Base-by-base conservation (phyloP, 495 filamentous ascomycete genomes). In the Halenospora varia region DNA sequence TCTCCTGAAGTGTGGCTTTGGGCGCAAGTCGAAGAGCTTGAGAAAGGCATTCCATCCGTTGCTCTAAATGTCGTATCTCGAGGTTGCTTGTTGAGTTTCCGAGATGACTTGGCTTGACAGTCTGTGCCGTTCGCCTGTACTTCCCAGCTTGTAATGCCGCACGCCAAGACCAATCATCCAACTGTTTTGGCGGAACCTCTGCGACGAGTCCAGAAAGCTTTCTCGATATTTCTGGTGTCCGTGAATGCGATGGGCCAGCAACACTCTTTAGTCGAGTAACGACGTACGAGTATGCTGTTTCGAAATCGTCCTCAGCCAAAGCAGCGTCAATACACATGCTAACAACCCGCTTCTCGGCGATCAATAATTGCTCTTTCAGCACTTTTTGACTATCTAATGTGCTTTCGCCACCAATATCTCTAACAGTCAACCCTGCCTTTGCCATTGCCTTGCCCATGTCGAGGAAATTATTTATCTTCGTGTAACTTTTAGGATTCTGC, bases 251-350 rank as follows among this genome's bases (percentile, higher is more conserved):
- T 17, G 51, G 55, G 3, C 54, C 57, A 20, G 58, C 66, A 42
- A 66, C 53, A 22, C 52, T 26, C 24, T 70, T 62, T 13, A 88
- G 68, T 10, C 81, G 77, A 62, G 82, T 96, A 57, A 95, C 82
- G 29, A 96, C 88, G 72, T 94, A 96, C 11, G 91, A 96, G 72
- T 97, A 97, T 20, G 95, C 95, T 0, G 95, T 97, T 61, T 96
- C 93, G 62, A 97, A 97, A 66, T 98, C 94, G 63, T 94, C 83
- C 67, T 92, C 89, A 3, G 77, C 73, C 1, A 97, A 81, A 25
- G 93, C 90, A 3, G 92, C 86, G 62, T 93, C 86, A 44, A 97
- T 87, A 63, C 93, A 92, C 82, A 96, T 90, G 51, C 87, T 87
- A 25, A 84, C 88, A 51, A 98, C 86, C 50, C 91, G 83, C 25